Base-by-base conservation (phyloP, 306 rosid genomes). In the Quercus glauca region DNA sequence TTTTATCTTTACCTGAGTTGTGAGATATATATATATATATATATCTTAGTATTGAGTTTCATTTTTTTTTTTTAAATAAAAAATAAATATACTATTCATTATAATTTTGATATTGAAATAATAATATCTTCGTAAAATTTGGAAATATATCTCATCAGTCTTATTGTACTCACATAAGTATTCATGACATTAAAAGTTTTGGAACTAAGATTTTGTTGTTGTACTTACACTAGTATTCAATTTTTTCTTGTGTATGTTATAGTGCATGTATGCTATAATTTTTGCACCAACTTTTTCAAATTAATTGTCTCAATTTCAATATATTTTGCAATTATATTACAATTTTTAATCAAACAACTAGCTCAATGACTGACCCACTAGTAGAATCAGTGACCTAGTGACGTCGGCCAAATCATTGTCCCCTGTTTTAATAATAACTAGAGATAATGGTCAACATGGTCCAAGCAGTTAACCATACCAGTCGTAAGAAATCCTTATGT, bases 401-500 rank as follows among this genome's bases (percentile, higher is more conserved):
- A 67, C 26, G 15, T 19, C 33, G 19, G 33, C 45, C 25, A 67
- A 1, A 9, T 67, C 71, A 31, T 33, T 67, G 17, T 68, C 72
- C n/a, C 4, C 25, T 18, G 52, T 6, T 35, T 10, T 33, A 35
- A 70, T 53, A 28, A 55, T 21, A 69, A 67, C 55, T 71, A 6
- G 29, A 64, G 43, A 73, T 55, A 41, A 74, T 35, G 52, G 64
- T 43, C 69, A 84, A 35, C 60, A 14, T 43, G 21, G 60, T 35
- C 61, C 8, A 25, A 26, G 35, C 71, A 51, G 19, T 26, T 58
- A 64, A 52, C 73, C 82, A 77, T 86, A 89, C 92, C 85, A 89
- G 84, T 76, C 89, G 83, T 43, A 89, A 76, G 75, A 89, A 86
- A 73, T 89, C 92, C 67, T 80, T 84, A 55, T 84, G 84, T 64